Evolutionary conservation across 345 rosid genomes (phyloP).

Genomic region (Populus tremula): DNA sequence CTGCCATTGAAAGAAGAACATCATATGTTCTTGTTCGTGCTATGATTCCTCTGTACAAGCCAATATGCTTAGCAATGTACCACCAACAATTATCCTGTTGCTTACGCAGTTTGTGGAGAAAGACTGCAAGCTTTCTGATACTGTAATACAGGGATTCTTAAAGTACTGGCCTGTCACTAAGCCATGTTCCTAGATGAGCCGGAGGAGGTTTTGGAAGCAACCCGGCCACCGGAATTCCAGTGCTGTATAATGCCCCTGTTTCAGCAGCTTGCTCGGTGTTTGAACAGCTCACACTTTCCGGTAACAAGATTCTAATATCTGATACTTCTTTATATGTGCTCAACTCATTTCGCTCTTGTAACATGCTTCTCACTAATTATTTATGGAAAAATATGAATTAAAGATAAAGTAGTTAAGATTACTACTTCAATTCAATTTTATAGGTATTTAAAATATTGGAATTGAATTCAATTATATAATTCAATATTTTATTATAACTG

Average conservation of each 20-base stretch:
- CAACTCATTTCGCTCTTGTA: not conserved
- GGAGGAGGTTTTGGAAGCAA: slow-evolving; percentile 85
- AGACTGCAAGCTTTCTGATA: slow-evolving; percentile 81
- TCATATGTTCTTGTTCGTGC: no score
- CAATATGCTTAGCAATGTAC: slow-evolving; percentile 59
- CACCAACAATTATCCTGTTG: slow-evolving; percentile 87
- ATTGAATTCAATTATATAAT: no score
- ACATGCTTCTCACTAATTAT: not conserved
- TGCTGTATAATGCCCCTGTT: slow-evolving; percentile 77
- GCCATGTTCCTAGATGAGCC: slow-evolving; percentile 82
- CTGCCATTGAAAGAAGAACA: no score
- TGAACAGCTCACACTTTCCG: slow-evolving; percentile 86
- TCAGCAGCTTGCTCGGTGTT: slow-evolving; percentile 64
- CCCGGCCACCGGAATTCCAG: slow-evolving; percentile 75
- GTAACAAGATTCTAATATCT: slow-evolving; percentile 28
- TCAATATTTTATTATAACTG: no score
- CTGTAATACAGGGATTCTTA: slow-evolving; percentile 64
- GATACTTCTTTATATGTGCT: not conserved
- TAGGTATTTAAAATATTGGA: no score
- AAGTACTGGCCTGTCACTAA: slow-evolving; percentile 91
- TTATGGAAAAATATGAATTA: not conserved
- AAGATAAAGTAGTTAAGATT: no score
- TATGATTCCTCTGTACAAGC: no score
- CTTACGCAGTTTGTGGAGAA: slow-evolving; percentile 83
- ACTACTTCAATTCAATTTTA: no score